Conservation (phyloP, 176 grass and related monocot species). For the Triticum dicoccoides region DNA sequence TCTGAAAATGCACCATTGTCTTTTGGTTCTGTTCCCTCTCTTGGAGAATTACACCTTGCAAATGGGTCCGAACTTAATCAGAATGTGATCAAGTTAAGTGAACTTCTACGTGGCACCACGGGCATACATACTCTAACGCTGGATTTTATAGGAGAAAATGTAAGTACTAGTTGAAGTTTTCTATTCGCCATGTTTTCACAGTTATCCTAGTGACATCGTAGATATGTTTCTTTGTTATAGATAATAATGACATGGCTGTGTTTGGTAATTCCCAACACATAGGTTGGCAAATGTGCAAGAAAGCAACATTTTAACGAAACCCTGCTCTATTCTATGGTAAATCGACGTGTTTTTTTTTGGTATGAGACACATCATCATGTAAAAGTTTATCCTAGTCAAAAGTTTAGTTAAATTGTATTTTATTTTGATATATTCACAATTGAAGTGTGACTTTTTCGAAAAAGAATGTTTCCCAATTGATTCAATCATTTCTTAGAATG, state of each 20-base stretch:
- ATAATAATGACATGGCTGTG: no score
- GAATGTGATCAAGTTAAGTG: neutral
- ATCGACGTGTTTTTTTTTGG: no score
- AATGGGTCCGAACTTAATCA: neutral
- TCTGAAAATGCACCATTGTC: neutral
- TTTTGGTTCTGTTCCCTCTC: neutral
- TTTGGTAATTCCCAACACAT: no score
- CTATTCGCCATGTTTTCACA: no score
- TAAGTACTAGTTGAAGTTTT: neutral
- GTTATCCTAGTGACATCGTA: no score
- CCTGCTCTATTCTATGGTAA: no score
- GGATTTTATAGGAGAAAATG: conserved; percentile 10
- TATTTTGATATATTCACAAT: neutral
- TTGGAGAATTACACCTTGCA: neutral
- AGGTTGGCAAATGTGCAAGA: no score
- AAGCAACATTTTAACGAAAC: no score
- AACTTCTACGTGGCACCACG: neutral
- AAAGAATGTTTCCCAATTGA: neutral
- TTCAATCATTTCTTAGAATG: neutral
- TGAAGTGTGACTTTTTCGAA: neutral
- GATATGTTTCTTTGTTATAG: no score
- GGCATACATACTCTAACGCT: neutral
- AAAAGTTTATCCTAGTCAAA: no score
- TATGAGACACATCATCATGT: no score
- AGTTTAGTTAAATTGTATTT: no score